phyloP scores from a whole-genome alignment of 371 early-diverging fungal genomes.

The Sporodiniella umbellata region DNA sequence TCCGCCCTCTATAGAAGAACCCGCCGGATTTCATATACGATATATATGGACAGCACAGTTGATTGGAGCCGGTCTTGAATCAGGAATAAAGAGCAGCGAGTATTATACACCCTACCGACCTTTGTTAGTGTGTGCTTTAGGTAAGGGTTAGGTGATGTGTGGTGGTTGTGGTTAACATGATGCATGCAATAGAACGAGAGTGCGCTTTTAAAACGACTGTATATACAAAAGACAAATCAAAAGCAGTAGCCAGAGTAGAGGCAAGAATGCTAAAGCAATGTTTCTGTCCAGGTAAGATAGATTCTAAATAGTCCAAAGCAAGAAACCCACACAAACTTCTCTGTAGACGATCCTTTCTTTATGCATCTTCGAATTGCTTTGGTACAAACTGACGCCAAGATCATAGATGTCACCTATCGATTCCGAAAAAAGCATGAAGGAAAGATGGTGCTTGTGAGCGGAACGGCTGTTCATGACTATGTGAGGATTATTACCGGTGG shows the following conservation, averaged over 20 bases:
- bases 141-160: constrained; percentile 7
- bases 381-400: constrained; percentile 28
- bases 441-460: constrained; percentile 40
- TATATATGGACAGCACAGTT: constrained; percentile 57
- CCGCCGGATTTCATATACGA: constrained; percentile 40
- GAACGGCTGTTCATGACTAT: constrained; percentile 40
- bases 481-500: constrained; percentile 28
- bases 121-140: constrained; percentile 37
- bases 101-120: constrained; percentile 50
- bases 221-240: constrained; percentile 31
- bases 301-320: not conserved
- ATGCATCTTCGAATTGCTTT: constrained; percentile 34
- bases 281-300: constrained; percentile 41
- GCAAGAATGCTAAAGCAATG: constrained; percentile 37
- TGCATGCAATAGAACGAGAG: constrained; percentile 26
- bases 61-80: constrained; percentile 47
- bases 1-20: constrained; percentile 48
- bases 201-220: constrained; percentile 33
- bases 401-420: constrained; percentile 25
- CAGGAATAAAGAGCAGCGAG: constrained; percentile 47
- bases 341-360: constrained; percentile 39
- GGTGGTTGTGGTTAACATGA: not conserved
- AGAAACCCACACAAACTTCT: no score
- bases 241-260: constrained; percentile 26
- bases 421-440: constrained; percentile 51